Conservation (phyloP, 2,329 filamentous ascomycete species). For the Calonectria pseudoturangicola region DNA sequence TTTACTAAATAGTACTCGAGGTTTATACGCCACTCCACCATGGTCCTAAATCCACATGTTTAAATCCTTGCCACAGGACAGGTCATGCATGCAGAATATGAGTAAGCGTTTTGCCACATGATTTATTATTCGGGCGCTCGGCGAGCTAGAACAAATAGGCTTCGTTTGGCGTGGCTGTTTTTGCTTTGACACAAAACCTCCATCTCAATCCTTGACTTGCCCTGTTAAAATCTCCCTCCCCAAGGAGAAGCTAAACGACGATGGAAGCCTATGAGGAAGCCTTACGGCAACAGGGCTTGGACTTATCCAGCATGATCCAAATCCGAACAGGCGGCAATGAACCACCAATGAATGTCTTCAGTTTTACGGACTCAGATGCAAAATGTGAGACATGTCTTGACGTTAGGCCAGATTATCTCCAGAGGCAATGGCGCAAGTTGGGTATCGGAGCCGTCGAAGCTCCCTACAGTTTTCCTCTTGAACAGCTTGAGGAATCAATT, state of each 20-base stretch:
- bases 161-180: too few species aligned
- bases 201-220: too few species aligned
- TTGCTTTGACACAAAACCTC: not conserved
- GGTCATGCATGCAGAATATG: not conserved
- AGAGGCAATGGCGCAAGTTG: conserved; percentile 2
- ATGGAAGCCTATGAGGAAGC: not conserved
- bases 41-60: not conserved
- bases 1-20: not conserved
- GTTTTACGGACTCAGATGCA: not conserved
- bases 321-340: not conserved
- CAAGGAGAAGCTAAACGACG: too few species aligned
- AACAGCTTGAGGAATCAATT: conserved; percentile 5
- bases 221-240: too few species aligned
- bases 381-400: conserved; percentile 9
- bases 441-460: not conserved
- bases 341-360: not conserved
- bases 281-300: not conserved
- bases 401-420: not conserved
- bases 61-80: not conserved
- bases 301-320: not conserved
- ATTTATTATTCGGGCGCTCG: not conserved
- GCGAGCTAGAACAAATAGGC: not conserved
- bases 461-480: not conserved
- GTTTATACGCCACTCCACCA: too few species aligned
- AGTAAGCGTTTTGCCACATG: not conserved